Conservation (phyloP, 176 grass and related monocot genomes). For the Juncus inflexus region DNA sequence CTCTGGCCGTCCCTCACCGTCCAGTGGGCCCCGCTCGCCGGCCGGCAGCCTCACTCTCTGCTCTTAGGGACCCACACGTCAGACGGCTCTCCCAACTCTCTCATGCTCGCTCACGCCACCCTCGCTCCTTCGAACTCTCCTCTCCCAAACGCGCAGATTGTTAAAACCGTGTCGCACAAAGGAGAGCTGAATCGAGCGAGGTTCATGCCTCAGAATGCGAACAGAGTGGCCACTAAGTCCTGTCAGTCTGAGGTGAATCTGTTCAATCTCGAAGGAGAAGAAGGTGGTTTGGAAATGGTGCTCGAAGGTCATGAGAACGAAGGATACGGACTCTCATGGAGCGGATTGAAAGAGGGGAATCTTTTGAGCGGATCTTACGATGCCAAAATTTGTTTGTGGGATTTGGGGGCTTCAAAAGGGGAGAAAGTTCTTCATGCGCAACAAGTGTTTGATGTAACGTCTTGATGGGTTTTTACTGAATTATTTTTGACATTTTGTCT, state of each 20-base stretch:
- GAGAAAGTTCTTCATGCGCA: constrained; percentile 49
- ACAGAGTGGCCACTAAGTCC: constrained; percentile 72
- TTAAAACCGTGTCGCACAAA: constrained; percentile 38
- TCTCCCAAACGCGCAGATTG: constrained; percentile 47
- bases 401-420: constrained; percentile 39
- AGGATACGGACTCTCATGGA: constrained; percentile 92
- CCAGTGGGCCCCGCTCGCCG: constrained; percentile 43
- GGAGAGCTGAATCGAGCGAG: constrained; percentile 87
- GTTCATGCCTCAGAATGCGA: constrained; percentile 68
- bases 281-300: constrained; percentile 43
- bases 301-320: constrained; percentile 67
- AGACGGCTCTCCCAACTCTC: constrained; percentile 50
- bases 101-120: constrained; percentile 50
- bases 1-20: constrained; percentile 94
- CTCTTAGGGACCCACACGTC: constrained; percentile 78
- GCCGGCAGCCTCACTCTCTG: constrained; percentile 38
- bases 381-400: constrained; percentile 92
- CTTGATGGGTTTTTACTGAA: not conserved
- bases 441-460: constrained; percentile 86
- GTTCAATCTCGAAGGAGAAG: constrained; percentile 48
- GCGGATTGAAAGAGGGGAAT: constrained; percentile 56
- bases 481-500: constrained; percentile 2
- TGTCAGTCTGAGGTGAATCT: constrained; percentile 68
- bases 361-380: constrained; percentile 90
- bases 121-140: constrained; percentile 46